Percentiles rank a stretch among this genome's conserved stretches.
Evolutionary conservation across 1,284 basidiomycete genomes (phyloP).

Genomic region (Cutaneotrichosporon daszewskae): DNA sequence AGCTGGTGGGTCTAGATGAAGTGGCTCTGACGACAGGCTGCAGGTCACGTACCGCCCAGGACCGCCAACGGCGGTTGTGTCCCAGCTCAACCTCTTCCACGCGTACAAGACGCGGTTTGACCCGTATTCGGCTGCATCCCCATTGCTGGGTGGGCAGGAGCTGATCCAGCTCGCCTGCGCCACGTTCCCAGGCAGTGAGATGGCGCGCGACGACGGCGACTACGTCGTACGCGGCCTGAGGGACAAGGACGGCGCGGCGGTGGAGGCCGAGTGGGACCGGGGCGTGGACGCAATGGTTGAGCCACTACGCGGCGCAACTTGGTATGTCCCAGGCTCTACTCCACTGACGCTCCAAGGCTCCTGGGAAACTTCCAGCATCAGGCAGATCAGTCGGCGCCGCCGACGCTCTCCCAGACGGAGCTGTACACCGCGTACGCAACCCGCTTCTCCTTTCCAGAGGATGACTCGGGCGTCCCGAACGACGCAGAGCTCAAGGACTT

Average conservation of each 20-base stretch:
- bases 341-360: slow-evolving; percentile 25
- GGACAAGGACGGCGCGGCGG: slow-evolving; percentile 23
- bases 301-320: slow-evolving; percentile 36
- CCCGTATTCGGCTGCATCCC: slow-evolving; percentile 27
- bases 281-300: slow-evolving; percentile 36
- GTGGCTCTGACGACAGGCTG: slow-evolving; percentile 22
- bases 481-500: slow-evolving; percentile 15
- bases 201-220: slow-evolving; percentile 39
- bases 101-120: slow-evolving; percentile 41
- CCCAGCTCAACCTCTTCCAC: slow-evolving; percentile 39
- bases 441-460: slow-evolving; percentile 26
- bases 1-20: slow-evolving; percentile 31
- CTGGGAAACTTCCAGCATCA: slow-evolving; percentile 35
- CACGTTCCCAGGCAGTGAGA: slow-evolving; percentile 41
- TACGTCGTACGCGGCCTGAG: slow-evolving; percentile 37
- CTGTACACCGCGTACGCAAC: slow-evolving; percentile 41
- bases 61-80: slow-evolving; percentile 18
- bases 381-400: slow-evolving; percentile 12
- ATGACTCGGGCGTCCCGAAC: neutral
- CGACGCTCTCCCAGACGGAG: slow-evolving; percentile 34
- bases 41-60: slow-evolving; percentile 37
- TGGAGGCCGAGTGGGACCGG: slow-evolving; percentile 24
- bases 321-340: slow-evolving; percentile 22
- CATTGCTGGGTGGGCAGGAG: slow-evolving; percentile 40
- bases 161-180: slow-evolving; percentile 42